Base-by-base conservation (phyloP, 192 early-diverging fungal genomes). In the Endogone sp. region DNA sequence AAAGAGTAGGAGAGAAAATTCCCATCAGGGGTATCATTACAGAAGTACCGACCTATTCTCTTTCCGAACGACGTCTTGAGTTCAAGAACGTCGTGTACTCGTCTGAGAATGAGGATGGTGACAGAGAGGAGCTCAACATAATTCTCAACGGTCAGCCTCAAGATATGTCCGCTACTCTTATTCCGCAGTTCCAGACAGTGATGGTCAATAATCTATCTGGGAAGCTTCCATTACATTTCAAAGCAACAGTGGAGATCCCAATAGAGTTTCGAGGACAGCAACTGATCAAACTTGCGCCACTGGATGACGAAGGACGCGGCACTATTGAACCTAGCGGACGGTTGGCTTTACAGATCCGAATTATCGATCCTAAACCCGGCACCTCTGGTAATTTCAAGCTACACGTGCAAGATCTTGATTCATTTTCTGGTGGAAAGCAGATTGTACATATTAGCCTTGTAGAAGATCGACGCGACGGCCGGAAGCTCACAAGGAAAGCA, bases 301-400 rank as follows among this genome's bases (percentile, higher is more conserved):
- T 93, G 57, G 79, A 84, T n/a, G 72, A 67, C n/a, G 80, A 90
- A 64, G 82, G 82, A 62, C 73, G 71, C 30, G 89, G 88, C 23
- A 67, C 58, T 0, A 70, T 95, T n/a, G 88, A 84, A 23, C 78
- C 89, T 16, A 86, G 86, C 0, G 79, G 79, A 56, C 76, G 80
- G 8, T 69, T 91, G 6, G 73, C 76, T n/a, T 64, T 95, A 10
- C 63, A 70, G 0, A 76, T 95, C 4, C 79, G 85, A 27, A 74
- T 92, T 10, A 62, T 85, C 21, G 83, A 92, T 58, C 82, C 88
- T 2, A 77, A 80, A 1, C 83, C 88, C 62, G 88, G 85, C 21
- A 79, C 93, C 22, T 94, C 92, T 3, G 92, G 91, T 8, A 86
- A 91, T 37, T 82, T 95, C 64, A 91, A 90, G 69, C 74, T 95